Percentiles rank a stretch among this genome's conserved stretches.
These are phyloP conservation scores for Carex scoparia DNA, from an alignment of 176 grass and related monocot species.

Conservation along the genomic window DNA sequence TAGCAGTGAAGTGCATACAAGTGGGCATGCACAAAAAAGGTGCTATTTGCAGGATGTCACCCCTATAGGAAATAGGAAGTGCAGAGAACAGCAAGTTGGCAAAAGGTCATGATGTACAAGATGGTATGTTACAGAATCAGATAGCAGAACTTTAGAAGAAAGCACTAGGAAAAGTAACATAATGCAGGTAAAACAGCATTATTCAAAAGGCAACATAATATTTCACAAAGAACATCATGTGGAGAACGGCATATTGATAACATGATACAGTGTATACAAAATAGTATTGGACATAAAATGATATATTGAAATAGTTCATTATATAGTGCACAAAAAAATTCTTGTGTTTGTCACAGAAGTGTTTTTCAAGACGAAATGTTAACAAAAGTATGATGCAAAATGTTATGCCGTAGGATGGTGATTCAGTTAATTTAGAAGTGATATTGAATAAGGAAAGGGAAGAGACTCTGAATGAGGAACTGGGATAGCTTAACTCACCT, in stretches of 20 bases:
- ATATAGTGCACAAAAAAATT: neutral
- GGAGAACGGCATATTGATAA: neutral
- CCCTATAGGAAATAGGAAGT: neutral
- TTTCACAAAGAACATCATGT: neutral
- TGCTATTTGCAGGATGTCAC: neutral
- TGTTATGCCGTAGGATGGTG: neutral
- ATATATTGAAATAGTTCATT: neutral
- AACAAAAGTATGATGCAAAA: constrained; percentile 22
- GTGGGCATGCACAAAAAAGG: neutral
- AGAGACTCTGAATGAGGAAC: constrained; percentile 26
- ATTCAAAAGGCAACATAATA: neutral
- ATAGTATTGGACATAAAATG: neutral
- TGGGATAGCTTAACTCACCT: constrained; percentile 56
- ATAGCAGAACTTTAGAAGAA: too few relatives aligned
- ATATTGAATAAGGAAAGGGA: neutral
- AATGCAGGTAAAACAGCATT: neutral
- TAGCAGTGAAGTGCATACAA: constrained; percentile 8
- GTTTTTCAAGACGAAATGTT: neutral
- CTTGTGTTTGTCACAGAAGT: neutral
- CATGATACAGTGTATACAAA: neutral
- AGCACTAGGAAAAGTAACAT: too few relatives aligned
- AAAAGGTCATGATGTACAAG: too few relatives aligned
- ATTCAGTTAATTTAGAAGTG: neutral
- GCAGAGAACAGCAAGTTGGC: neutral
- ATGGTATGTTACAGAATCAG: too few relatives aligned